Percentiles rank a stretch among this genome's conserved stretches.
Evolutionary conservation across 1,284 basidiomycete genomes (phyloP).

Genomic region (Cutaneotrichosporon curvatum): DNA sequence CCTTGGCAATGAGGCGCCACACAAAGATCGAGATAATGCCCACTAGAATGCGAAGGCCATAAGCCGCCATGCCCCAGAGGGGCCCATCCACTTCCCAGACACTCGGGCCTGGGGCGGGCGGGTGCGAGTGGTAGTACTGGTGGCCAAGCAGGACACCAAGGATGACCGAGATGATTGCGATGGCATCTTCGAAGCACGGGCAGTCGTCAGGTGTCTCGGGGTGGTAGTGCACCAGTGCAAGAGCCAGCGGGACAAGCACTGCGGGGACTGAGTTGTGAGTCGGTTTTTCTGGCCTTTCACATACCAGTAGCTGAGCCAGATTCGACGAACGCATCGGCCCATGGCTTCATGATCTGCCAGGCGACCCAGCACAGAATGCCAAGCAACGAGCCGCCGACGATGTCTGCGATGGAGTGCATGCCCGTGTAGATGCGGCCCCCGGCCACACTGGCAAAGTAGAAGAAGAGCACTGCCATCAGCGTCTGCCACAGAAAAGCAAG

Average conservation of each 20-base stretch:
- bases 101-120: neutral
- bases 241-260: constrained; percentile 57
- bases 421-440: constrained; percentile 84
- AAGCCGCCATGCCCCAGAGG: constrained; percentile 35
- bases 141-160: constrained; percentile 65
- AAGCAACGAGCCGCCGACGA: constrained; percentile 58
- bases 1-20: constrained; percentile 80
- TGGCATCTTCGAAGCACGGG: constrained; percentile 96
- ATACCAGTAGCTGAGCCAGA: constrained; percentile 42
- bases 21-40: constrained; percentile 58
- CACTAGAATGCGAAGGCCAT: constrained; percentile 47
- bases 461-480: constrained; percentile 46
- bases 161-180: constrained; percentile 80
- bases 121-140: constrained; percentile 50
- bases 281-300: too few species aligned
- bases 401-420: constrained; percentile 77
- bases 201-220: constrained; percentile 92
- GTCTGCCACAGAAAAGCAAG: neutral
- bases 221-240: constrained; percentile 76
- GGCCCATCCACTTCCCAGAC: constrained; percentile 6
- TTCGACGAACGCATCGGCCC: too few species aligned
- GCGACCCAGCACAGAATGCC: constrained; percentile 61
- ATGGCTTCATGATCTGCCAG: constrained; percentile 39
- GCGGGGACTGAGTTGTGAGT: constrained; percentile 60
- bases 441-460: constrained; percentile 72